phyloP scores from a whole-genome alignment of 768 basidiomycete species.

The Pleurotus sapidus region DNA sequence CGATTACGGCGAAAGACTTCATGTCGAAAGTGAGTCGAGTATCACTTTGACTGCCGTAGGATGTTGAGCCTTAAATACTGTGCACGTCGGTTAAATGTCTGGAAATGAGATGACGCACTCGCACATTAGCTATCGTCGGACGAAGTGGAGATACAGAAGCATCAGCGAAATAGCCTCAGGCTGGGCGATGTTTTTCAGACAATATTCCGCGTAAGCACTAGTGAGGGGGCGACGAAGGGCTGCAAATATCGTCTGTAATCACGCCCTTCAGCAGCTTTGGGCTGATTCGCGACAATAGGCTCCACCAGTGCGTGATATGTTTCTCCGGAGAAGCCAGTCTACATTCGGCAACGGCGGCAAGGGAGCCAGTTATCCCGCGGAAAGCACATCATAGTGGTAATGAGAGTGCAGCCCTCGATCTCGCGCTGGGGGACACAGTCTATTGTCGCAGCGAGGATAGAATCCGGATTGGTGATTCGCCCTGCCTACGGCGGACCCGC shows the following conservation, averaged over 20 bases:
- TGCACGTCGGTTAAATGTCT: neutral
- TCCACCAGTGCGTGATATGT: conserved; percentile 1
- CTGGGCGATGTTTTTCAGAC: conserved; percentile 1
- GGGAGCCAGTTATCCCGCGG: neutral
- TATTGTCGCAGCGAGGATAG: no score
- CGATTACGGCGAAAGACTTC: neutral
- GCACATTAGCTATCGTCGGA: neutral
- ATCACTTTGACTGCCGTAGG: no score
- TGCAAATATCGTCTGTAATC: neutral
- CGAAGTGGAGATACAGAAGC: neutral
- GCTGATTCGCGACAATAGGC: neutral
- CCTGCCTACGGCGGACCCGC: no score
- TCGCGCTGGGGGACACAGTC: no score
- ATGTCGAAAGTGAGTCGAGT: neutral
- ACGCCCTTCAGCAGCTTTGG: neutral
- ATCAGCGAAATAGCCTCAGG: neutral
- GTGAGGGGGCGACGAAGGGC: no score
- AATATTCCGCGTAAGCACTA: neutral
- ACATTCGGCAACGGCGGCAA: conserved; percentile 1
- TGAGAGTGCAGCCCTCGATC: no score
- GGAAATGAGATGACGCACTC: neutral
- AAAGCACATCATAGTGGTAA: neutral
- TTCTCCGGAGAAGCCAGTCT: conserved; percentile 1
- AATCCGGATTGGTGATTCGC: no score
- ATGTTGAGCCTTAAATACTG: neutral